phyloP scores from a whole-genome alignment of 805 yeast genomes.

The Suhomyces emberorum region DNA sequence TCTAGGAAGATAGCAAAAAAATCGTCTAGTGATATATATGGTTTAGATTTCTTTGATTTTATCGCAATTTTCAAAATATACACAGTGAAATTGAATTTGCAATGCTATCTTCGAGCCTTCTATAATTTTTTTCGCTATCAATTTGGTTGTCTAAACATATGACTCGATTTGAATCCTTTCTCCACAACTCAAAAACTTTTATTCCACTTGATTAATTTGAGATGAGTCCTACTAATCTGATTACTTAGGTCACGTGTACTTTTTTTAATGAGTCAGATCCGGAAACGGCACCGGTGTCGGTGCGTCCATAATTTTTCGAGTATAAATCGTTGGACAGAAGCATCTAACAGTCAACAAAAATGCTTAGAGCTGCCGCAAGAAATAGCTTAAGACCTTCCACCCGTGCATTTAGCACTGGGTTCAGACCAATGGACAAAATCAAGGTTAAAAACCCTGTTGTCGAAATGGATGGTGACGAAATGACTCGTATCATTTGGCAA shows the following conservation, averaged over 20 bases:
- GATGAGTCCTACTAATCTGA: neutral
- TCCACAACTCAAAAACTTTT: too few species aligned
- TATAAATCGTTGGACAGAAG: neutral
- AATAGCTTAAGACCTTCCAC: neutral
- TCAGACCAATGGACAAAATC: constrained; percentile 46
- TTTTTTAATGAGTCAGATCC: constrained; percentile 1
- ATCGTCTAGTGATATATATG: too few species aligned
- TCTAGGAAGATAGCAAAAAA: too few species aligned
- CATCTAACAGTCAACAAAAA: neutral
- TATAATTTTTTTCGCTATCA: too few species aligned
- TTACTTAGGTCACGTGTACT: neutral
- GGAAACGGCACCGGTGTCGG: constrained; percentile 4
- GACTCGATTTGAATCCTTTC: too few species aligned
- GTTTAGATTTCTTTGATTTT: too few species aligned
- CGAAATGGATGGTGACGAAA: constrained; percentile 97
- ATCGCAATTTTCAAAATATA: too few species aligned
- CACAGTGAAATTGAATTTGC: too few species aligned
- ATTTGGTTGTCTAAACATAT: too few species aligned
- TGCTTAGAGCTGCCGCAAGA: constrained; percentile 3
- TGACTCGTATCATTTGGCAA: constrained; percentile 96
- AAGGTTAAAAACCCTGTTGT: constrained; percentile 85
- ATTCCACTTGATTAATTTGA: neutral
- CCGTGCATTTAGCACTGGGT: constrained; percentile 5
- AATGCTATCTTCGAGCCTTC: too few species aligned
- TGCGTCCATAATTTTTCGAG: constrained; percentile 1